Evolutionary conservation across 805 yeast species (phyloP), one percentile per base, ranked within the genome.

Genomic region (Candida yuanshanica): DNA sequence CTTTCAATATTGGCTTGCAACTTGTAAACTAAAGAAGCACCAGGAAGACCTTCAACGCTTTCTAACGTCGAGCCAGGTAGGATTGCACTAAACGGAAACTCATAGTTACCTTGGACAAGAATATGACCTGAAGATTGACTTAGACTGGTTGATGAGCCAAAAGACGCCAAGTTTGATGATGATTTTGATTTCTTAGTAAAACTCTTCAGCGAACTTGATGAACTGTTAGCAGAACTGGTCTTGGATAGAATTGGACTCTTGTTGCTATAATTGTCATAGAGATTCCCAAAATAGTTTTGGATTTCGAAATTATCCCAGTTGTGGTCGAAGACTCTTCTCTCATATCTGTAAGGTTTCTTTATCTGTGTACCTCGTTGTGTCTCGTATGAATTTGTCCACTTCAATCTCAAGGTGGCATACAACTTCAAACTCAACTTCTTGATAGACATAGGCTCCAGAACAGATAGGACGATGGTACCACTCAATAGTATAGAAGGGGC

Each of bases 21-120:
- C 51, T 79, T 76, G 65, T 88, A 88, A 8, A 78, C 69, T 3
- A 84, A 68, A 12, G 84, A 75, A 22, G 88, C 87, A 38, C 91
- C 83, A 2, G 88, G 88, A 38, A 89, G 68, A 10, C 97, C 96
- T 58, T 90, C 96, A 7, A 93, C 81, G 21, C 95, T 81, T 60
- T 93, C 99, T 2, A 88, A 80, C 35, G 84, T 71, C 29, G 79
- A 70, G 1, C 98, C 98, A 0, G 96, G 96, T 18, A 91, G 57
- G 20, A 89, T 72, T 0, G 91, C 75, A 46, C 82, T 82, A 59
- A 93, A 93, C 0, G 98, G 97, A 52, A 93, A 77, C 55, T 85
- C 95, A 57, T 91, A 89, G 60, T 85, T 85, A 0, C 98, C 98
- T 45, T 74, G 77, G 1, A 69, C 70, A 41, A 84, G 59, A 5